Evolutionary conservation across 163 green algal genomes (phyloP), one percentile per base, ranked within the genome.

Genomic region (Coccomyxa subellipsoidea): DNA sequence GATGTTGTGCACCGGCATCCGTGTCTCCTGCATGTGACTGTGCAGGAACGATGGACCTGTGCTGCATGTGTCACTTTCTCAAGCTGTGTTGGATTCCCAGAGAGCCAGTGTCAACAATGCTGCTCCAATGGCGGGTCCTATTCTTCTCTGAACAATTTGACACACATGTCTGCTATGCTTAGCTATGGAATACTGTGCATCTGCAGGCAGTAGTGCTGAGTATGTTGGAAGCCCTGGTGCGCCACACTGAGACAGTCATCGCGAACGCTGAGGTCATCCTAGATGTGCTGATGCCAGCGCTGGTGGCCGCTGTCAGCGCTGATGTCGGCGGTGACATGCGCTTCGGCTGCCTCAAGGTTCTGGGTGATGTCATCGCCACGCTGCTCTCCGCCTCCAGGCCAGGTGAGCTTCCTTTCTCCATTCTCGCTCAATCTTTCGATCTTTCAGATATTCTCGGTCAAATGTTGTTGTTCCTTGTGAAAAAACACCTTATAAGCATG

Each of bases 331-430:
- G 87, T 5, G 94, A 97, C 85, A 92, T 83, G 25, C 89, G 94
- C 53, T 98, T 97, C 86, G 89, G 94, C 85, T 96, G 92, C 88
- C 84, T 97, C 76, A 94, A 95, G 80, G 92, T 97, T 85, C 85
- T 96, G 34, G 92, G 87, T 38, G 94, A 98, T 82, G 76, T 95
- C 36, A 77, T 91, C 27, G 86, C 92, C 23, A 59, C 23, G 72
- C 84, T 88, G 70, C 87, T 90, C 79, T 82, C 91, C 29, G 84
- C 86, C 32, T 23, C n/a, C 7, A 73, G 7, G 10, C 10, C 66
- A 73, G 8, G n/a, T 73, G 6, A 8, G 27, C 8, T 23, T n/a
- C 6, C 66, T 36, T 23, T 7, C 27, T 34, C 7, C n/a, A 10
- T 32, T 6, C 18, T 6, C 59, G 27, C 12, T 12, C 47, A 12